These are phyloP conservation scores for Neurospora sp. DNA, from an alignment of 495 filamentous ascomycete genomes.

Conservation along the genomic window DNA sequence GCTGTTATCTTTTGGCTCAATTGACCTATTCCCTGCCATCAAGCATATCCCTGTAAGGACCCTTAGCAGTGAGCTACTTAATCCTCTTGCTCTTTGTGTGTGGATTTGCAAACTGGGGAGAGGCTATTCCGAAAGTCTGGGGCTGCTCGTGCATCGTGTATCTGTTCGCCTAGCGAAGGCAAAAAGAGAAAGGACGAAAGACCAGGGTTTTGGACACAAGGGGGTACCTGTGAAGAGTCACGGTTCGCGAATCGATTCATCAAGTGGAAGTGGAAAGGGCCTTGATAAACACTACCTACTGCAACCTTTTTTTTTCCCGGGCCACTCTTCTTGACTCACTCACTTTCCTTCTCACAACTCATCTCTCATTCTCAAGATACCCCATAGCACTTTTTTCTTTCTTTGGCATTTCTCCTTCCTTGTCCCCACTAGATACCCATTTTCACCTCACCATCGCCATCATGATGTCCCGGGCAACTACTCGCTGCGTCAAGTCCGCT, in stretches of 20 bases:
- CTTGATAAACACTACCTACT: not conserved
- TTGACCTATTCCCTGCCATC: not conserved
- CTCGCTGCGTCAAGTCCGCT: conserved; percentile 15
- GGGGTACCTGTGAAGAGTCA: not conserved
- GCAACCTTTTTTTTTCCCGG: not conserved
- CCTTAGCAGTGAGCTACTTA: not conserved
- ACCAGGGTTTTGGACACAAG: not conserved
- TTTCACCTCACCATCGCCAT: conserved; percentile 2
- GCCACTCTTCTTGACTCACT: not conserved
- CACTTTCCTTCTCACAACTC: not conserved
- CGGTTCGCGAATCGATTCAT: not conserved
- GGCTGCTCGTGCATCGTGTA: not conserved
- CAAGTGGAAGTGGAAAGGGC: not conserved
- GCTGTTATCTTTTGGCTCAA: not conserved
- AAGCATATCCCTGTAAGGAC: not conserved
- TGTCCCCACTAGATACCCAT: not conserved
- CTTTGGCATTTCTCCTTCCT: not conserved
- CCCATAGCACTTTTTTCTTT: not conserved
- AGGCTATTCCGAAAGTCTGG: not conserved
- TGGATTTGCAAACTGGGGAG: not conserved
- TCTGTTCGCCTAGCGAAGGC: not conserved
- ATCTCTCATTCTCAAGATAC: not conserved
- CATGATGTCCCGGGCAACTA: conserved; percentile 16
- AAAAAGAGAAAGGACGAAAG: not conserved
- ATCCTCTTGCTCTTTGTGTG: not conserved